Percentiles rank a stretch among this genome's conserved stretches.
These are phyloP conservation scores for Lojkania enalia DNA, from an alignment of 2,329 filamentous ascomycete species.

Conservation along the genomic window DNA sequence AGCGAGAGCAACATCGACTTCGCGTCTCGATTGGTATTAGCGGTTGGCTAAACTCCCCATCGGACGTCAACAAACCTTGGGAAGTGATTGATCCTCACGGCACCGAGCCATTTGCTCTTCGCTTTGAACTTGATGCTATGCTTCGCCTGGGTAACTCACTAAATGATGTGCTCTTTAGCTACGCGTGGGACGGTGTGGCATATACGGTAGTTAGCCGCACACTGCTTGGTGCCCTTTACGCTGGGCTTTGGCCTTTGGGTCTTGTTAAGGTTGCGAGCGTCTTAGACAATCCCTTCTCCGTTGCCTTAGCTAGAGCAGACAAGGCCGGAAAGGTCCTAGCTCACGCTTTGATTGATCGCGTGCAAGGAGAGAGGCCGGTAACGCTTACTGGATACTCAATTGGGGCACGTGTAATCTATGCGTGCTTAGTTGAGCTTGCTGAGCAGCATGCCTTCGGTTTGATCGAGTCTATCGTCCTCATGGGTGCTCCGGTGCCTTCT, in stretches of 20 bases:
- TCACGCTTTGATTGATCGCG: constrained; percentile 76
- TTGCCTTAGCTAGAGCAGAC: constrained; percentile 73
- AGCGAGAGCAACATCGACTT: constrained; percentile 49
- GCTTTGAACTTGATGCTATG: constrained; percentile 79
- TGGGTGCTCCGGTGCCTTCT: constrained; percentile 78
- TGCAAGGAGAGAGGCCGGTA: constrained; percentile 78
- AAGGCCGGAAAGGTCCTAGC: constrained; percentile 80
- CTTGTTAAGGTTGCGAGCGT: constrained; percentile 55
- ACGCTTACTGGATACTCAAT: constrained; percentile 81
- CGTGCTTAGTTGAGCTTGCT: constrained; percentile 74
- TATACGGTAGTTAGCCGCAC: constrained; percentile 69
- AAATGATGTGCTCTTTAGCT: constrained; percentile 73
- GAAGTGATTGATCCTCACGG: constrained; percentile 66
- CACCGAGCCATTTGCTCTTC: constrained; percentile 77
- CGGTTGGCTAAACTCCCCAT: constrained; percentile 74
- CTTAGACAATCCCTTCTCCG: constrained; percentile 78
- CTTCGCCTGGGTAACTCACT: constrained; percentile 76
- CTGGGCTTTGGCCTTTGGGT: constrained; percentile 52
- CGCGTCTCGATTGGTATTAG: constrained; percentile 78
- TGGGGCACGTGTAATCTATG: constrained; percentile 78
- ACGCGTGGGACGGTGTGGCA: constrained; percentile 75
- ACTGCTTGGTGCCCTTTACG: constrained; percentile 49
- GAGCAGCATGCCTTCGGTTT: constrained; percentile 79
- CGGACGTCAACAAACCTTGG: constrained; percentile 76
- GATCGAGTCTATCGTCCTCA: constrained; percentile 78